A percentile compares a stretch with the other conserved stretches of the same genome.
Conservation (phyloP, 441 rosid species). For the Pelargonium australe region DNA sequence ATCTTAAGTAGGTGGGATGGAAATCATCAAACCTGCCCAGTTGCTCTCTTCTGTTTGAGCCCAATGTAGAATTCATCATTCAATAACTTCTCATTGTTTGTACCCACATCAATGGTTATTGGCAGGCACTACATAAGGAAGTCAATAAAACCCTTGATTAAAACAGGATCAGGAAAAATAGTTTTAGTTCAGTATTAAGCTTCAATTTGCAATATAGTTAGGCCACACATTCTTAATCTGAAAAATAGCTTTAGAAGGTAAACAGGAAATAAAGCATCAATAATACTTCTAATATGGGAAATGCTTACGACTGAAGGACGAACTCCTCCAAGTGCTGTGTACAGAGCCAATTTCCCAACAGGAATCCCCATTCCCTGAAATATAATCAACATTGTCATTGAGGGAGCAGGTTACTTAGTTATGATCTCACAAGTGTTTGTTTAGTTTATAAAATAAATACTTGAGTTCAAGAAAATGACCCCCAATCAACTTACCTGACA, state of each 20-base stretch:
- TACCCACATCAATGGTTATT: constrained; percentile 25
- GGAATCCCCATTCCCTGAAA: constrained; percentile 41
- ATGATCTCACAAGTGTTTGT: background rate
- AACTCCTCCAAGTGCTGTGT: constrained; percentile 29
- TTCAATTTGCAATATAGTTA: no score
- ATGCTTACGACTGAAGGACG: constrained; percentile 26
- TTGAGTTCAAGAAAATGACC: background rate
- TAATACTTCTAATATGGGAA: background rate
- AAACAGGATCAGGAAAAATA: background rate
- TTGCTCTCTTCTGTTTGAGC: constrained; percentile 25
- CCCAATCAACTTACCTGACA: constrained; percentile 52
- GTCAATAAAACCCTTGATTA: background rate
- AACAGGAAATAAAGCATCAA: background rate
- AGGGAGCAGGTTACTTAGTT: no score
- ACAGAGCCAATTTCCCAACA: constrained; percentile 23
- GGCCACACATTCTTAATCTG: no score
- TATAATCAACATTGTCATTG: constrained; percentile 12
- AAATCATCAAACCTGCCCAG: constrained; percentile 19
- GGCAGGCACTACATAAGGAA: constrained; percentile 23
- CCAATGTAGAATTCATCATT: constrained; percentile 27
- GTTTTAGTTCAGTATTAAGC: no score
- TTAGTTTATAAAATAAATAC: background rate
- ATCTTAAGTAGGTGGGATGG: background rate
- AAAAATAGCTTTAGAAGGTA: no score
- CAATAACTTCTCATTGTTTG: constrained; percentile 26